A percentile compares a stretch with the other conserved stretches of the same genome.
Conservation (phyloP, 148 eudicot species). For the Polygonum aviculare region DNA sequence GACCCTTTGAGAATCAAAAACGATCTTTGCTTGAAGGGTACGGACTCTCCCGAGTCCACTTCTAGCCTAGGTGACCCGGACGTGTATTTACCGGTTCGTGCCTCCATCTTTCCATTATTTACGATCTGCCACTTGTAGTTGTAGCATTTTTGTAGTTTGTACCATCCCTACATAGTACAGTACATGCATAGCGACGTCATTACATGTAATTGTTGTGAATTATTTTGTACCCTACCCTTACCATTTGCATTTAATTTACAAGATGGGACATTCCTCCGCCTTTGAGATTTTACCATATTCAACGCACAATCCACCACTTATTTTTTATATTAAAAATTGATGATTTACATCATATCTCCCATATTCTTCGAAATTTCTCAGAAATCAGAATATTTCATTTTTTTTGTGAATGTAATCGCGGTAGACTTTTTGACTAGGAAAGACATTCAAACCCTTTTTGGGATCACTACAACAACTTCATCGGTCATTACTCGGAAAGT, state of each 20-base stretch:
- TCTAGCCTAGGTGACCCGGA: not conserved
- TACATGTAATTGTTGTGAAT: slow-evolving; percentile 3
- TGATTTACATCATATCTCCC: no score
- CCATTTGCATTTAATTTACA: not conserved
- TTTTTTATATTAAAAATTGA: no score
- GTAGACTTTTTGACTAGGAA: no score
- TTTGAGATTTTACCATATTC: not conserved
- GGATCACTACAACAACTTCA: no score
- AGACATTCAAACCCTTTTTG: no score
- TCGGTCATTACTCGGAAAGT: no score
- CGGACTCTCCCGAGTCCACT: not conserved
- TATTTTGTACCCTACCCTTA: not conserved
- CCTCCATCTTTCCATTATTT: not conserved
- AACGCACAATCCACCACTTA: not conserved
- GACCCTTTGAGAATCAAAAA: not conserved
- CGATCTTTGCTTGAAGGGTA: not conserved
- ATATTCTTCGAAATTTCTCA: no score
- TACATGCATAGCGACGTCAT: not conserved
- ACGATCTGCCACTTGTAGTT: not conserved
- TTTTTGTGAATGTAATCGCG: no score
- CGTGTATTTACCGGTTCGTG: not conserved
- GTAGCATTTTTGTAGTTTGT: not conserved
- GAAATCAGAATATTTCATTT: no score
- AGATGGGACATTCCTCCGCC: slow-evolving; percentile 1
- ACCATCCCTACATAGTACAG: not conserved